Conservation (phyloP, 306 rosid genomes). For the Mimosa bimucronata region DNA sequence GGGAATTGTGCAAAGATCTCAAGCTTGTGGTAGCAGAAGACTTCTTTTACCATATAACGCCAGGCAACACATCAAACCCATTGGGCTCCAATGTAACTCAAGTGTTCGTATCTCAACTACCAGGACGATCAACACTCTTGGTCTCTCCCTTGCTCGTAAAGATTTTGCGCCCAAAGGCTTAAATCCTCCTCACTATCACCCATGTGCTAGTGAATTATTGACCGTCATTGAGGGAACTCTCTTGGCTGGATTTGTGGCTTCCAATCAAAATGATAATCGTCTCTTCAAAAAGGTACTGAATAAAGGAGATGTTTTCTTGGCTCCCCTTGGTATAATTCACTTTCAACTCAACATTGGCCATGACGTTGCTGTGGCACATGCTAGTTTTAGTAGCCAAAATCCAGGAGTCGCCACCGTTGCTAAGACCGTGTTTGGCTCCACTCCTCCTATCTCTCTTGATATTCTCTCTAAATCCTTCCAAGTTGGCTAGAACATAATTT, state of each 20-base stretch:
- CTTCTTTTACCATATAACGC: conserved; percentile 34
- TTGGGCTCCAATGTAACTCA: conserved; percentile 39
- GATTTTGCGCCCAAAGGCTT: not conserved
- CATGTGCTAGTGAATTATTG: conserved; percentile 38
- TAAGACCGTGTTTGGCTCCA: conserved; percentile 41
- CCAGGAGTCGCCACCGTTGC: conserved; percentile 28
- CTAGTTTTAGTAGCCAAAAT: not conserved
- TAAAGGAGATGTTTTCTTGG: conserved; percentile 42
- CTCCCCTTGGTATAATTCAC: not conserved
- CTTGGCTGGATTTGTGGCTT: conserved; percentile 29
- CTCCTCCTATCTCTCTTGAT: not conserved
- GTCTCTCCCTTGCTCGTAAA: not conserved
- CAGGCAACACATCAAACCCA: conserved; percentile 37
- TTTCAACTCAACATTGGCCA: not conserved
- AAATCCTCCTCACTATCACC: not conserved
- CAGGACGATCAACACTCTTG: conserved; percentile 27
- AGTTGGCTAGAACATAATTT: conserved; percentile 31
- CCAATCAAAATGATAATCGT: conserved; percentile 39
- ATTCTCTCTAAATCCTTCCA: conserved; percentile 48
- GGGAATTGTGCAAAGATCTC: conserved; percentile 32
- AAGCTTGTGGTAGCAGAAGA: conserved; percentile 31
- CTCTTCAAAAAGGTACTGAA: conserved; percentile 40
- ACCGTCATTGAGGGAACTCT: conserved; percentile 40
- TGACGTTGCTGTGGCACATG: not conserved
- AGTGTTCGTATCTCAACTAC: conserved; percentile 11